A percentile compares a stretch with the other conserved stretches of the same genome.
Evolutionary conservation across 768 basidiomycete species (phyloP).

Genomic region (Hypholoma sublateritium): DNA sequence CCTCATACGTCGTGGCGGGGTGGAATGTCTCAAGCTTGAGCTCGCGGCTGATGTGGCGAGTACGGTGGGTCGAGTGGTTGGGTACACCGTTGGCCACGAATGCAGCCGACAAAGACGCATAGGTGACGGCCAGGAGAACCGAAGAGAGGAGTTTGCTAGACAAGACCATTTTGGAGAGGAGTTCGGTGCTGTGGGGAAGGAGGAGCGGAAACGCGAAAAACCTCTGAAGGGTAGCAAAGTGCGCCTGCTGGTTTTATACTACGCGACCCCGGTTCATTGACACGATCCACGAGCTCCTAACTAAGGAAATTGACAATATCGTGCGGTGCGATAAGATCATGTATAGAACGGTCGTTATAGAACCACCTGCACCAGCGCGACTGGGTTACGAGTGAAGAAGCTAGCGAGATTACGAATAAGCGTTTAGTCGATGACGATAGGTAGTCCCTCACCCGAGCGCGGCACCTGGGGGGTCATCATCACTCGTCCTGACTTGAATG

Average conservation of each 20-base stretch:
- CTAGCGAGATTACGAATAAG: neutral
- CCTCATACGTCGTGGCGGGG: slow-evolving; percentile 26
- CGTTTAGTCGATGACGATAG: neutral
- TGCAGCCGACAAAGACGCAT: slow-evolving; percentile 15
- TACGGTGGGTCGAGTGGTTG: slow-evolving; percentile 24
- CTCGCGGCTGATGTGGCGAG: slow-evolving; percentile 23
- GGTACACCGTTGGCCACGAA: slow-evolving; percentile 1
- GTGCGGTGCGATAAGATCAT: slow-evolving; percentile 4
- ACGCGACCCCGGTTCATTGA: no score
- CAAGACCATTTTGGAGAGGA: slow-evolving; percentile 17
- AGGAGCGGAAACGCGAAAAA: neutral
- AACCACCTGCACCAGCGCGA: neutral
- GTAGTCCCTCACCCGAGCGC: neutral
- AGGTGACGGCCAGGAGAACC: slow-evolving; percentile 23
- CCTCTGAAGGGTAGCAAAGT: neutral
- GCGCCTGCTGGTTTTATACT: neutral
- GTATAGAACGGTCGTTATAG: slow-evolving; percentile 1
- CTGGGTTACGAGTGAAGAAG: neutral
- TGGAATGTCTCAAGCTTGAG: slow-evolving; percentile 25
- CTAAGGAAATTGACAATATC: neutral
- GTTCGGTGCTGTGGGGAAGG: neutral
- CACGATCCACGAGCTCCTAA: neutral
- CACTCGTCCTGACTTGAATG: neutral
- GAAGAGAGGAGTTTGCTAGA: slow-evolving; percentile 26
- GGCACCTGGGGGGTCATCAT: neutral